Conservation (phyloP, 2,329 filamentous ascomycete genomes). For the Truncatella angustata region DNA sequence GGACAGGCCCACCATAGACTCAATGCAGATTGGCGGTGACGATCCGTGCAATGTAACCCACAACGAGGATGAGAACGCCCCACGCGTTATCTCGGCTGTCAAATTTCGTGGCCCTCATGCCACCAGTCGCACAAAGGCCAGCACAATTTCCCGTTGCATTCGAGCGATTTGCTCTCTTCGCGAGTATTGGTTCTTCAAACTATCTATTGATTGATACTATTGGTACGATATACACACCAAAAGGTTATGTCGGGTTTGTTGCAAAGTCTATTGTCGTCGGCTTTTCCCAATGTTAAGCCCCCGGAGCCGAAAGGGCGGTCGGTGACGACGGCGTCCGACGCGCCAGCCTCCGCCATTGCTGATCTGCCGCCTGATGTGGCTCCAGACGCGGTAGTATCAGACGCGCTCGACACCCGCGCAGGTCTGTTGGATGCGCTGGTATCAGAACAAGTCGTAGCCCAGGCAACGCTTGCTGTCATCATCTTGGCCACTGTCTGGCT, state of each 20-base stretch:
- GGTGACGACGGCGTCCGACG: neutral
- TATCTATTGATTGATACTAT: too few species aligned
- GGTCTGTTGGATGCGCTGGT: neutral
- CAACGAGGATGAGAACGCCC: neutral
- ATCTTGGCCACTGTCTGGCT: neutral
- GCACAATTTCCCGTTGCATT: neutral
- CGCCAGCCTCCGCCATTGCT: neutral
- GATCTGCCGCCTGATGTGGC: neutral
- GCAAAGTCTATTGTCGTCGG: constrained; percentile 1
- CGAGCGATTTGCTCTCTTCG: neutral
- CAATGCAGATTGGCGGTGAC: constrained; percentile 5
- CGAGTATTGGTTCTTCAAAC: too few species aligned
- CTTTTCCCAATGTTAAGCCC: neutral
- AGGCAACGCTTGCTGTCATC: neutral
- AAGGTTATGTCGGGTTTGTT: constrained; percentile 4
- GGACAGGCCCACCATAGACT: neutral
- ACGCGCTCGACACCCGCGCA: neutral
- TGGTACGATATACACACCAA: too few species aligned
- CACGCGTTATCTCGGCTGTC: constrained; percentile 1
- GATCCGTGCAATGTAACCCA: constrained; percentile 3
- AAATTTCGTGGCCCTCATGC: too few species aligned
- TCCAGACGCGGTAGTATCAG: neutral
- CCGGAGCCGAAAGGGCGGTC: neutral
- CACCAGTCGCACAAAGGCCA: too few species aligned
- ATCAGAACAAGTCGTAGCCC: neutral